Evolutionary conservation across 2,329 filamentous ascomycete genomes (phyloP), one percentile per base, ranked within the genome.

Genomic region (Penicillium sp.): DNA sequence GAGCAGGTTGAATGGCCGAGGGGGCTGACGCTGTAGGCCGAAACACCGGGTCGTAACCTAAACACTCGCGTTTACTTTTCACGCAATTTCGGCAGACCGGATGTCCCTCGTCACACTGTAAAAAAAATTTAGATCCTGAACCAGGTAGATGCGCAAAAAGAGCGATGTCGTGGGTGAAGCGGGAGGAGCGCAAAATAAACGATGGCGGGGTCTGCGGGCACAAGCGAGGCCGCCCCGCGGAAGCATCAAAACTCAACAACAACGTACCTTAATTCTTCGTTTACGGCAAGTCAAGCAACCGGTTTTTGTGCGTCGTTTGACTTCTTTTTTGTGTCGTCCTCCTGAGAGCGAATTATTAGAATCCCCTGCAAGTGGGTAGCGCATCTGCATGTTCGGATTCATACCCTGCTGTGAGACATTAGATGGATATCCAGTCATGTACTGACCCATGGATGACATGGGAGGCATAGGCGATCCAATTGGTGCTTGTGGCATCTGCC

Each of bases 61-160:
- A 72, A 69, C 86, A 88, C 70, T 87, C 84, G 67, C 86, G 83
- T 70, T 88, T 88, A 74, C 84, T 86, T 71, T 88, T 88, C 64
- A 84, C 80, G 68, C 86, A 88, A 70, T 88, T 88, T 66, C 84
- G 78, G 81, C 95, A 99, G 58, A 89, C 87, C 22, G 95, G 95
- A 75, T 96, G 92, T 59, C 86, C 87, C 82, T 99, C 95, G 84
- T 98, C 95, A 79, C 95, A 99, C 95, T 97, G 46, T 8, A 46
- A 13, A 27, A 37, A 53, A 46, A 46, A 46, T 29, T 53, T 47
- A 53, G 50, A 26, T 24, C 31, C 9, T 46, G 7, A 19, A 49
- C 21, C 24, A 48, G 48, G 56, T 33, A 52, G 60, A 48, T 29
- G 41, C 54, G 49, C 50, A 52, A 44, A 63, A 58, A 61, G 61